Base-by-base conservation (phyloP, 2,329 filamentous ascomycete genomes). In the Ophidiomyces ophidiicola region DNA sequence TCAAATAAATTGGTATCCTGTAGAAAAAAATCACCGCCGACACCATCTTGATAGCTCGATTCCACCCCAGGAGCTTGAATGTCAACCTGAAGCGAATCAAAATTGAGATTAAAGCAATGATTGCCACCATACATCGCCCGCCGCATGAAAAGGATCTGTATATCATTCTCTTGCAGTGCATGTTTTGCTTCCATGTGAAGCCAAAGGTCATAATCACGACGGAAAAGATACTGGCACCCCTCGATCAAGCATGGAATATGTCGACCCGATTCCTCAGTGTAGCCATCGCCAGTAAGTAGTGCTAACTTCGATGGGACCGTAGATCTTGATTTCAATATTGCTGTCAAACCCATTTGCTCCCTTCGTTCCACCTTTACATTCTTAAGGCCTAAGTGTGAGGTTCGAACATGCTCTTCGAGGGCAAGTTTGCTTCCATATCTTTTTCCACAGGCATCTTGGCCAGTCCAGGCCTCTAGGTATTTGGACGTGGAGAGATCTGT, bases 361-460 rank as follows among this genome's bases (percentile, higher is more conserved):
- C 57, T 55, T 19, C 55, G 57, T 42, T 55, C 55, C 44, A 59
- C 55, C 52, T 62, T 62, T 46, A 59, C 54, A 47, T 66, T 62
- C 48, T 52, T 60, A 15, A 74, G 62, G n/a, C 78, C 76, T 18
- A 94, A 66, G 56, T 96, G 88, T 15, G 83, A 73, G 33, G 80
- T 85, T 14, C 83, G 78, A 31, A 94, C 71, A 55, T 96, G 88
- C 48, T 90, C 81, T 57, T 88, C 82, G 0, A 94, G 70, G 20
- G 76, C 77, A 12, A 75, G 71, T 58, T 92, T 94, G 45, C 80
- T 82, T 43, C 74, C 73, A 53, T 92, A 90, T 24, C 72, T 71
- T 44, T 76, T 73, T 2, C 80, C 82, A 53, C 88, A 96, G 11
- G 80, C 82, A 36, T 76, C 68, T 6, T 69, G 61, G 15, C 69